Base-by-base conservation (phyloP, 306 rosid species). In the Pyrus communis region DNA sequence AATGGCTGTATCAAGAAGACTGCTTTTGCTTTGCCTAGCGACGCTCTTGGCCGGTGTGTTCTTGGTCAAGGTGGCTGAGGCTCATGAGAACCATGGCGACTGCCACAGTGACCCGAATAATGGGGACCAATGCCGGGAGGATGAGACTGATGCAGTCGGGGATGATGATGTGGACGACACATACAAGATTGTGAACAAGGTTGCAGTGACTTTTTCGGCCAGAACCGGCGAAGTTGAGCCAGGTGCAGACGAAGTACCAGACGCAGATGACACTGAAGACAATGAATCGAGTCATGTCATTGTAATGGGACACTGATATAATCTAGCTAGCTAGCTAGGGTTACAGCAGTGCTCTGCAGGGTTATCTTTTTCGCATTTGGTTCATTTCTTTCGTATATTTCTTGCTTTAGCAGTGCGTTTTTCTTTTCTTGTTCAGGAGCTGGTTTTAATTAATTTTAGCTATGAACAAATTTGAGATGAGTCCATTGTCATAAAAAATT, bases 81-180 rank as follows among this genome's bases (percentile, higher is more conserved):
- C 75, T 0, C 1, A 3, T 31, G 70, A 67, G 27, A 51, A 58
- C 12, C 12, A 4, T 18, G 65, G 40, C 22, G 63, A 71, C 42
- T 55, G 73, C 3, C 31, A n/a, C 18, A 25, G 51, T 4, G 38
- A 65, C 1, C 18, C 75, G 0, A 55, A 70, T 11, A 70, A 77
- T 4, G 86, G 83, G 5, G 65, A 84, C 17, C 86, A 76, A 5
- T 86, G 90, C 82, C 71, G 60, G 30, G 77, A 80, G 21, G 77
- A 73, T 11, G 77, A 59, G 0, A 45, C 25, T 0, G 46, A 30
- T 23, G 81, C n/a, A 8, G 52, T 74, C 1, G 78, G 70, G 9
- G 83, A 83, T 4, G 85, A 82, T 10, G 91, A 87, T 4, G 57
- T 85, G 2, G 91, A 80, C 38, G 85, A 86, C 17, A 78, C 87